A percentile compares a stretch with the other conserved stretches of the same genome.
Evolutionary conservation across 2,329 filamentous ascomycete genomes (phyloP).

Genomic region (Aspergillus quadricinctus): DNA sequence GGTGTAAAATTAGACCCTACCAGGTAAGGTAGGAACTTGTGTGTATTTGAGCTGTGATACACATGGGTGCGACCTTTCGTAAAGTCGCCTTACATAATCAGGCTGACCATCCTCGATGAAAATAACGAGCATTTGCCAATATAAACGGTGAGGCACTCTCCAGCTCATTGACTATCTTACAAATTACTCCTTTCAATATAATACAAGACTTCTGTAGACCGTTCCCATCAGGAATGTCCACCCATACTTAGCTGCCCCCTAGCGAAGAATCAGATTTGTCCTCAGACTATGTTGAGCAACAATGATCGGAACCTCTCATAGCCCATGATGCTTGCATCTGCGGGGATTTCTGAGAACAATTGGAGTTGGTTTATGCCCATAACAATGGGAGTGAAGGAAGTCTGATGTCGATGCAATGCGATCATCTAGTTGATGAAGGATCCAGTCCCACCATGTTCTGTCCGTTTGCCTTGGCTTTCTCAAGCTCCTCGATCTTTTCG

Average conservation of each 20-base stretch:
- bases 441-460: neutral
- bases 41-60: neutral
- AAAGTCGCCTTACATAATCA: no score
- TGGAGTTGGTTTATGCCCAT: no score
- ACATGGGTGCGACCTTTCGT: neutral
- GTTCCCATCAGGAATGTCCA: neutral
- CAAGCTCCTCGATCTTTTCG: conserved; percentile 62
- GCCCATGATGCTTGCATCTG: no score
- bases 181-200: neutral
- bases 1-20: no score
- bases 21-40: no score
- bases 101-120: neutral
- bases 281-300: no score
- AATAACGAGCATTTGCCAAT: neutral
- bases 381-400: no score
- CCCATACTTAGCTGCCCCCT: no score
- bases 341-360: neutral
- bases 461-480: conserved; percentile 20
- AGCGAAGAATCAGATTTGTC: no score
- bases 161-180: neutral
- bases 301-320: no score
- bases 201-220: neutral
- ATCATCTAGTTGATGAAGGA: neutral
- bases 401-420: neutral
- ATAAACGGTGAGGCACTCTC: neutral